Percentiles rank a stretch among this genome's conserved stretches.
phyloP scores from a whole-genome alignment of 1,139 yeast genomes.

The Spencermartinsiella ligniputridi region DNA sequence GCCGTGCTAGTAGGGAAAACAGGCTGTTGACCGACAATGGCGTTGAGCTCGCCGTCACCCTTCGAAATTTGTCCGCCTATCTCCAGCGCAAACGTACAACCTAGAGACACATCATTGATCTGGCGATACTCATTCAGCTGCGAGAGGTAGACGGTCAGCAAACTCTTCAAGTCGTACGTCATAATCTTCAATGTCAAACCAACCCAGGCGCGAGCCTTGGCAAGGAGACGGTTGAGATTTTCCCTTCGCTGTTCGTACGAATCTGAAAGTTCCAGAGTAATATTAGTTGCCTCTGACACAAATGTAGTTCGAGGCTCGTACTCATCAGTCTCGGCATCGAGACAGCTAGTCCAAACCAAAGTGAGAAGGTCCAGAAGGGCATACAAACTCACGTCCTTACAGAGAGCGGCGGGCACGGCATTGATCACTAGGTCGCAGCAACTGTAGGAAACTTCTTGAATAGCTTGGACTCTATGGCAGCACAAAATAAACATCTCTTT shows the following conservation, averaged over 20 bases:
- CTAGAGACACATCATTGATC: constrained; percentile 52
- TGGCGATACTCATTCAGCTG: constrained; percentile 33
- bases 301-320: constrained; percentile 79
- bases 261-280: constrained; percentile 66
- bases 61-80: constrained; percentile 72
- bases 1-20: constrained; percentile 48
- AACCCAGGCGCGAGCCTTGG: constrained; percentile 65
- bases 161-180: constrained; percentile 69
- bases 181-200: constrained; percentile 49
- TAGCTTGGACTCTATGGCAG: constrained; percentile 69
- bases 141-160: constrained; percentile 72
- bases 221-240: constrained; percentile 58
- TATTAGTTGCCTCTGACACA: constrained; percentile 50
- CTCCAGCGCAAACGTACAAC: constrained; percentile 84
- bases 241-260: constrained; percentile 71
- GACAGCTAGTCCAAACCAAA: constrained; percentile 69
- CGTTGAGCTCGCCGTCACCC: constrained; percentile 43
- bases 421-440: constrained; percentile 68
- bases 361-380: constrained; percentile 77
- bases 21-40: constrained; percentile 20
- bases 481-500: constrained; percentile 64
- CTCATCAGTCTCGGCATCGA: constrained; percentile 82
- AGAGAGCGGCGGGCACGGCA: constrained; percentile 74
- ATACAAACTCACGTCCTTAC: constrained; percentile 68
- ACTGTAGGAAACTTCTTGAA: constrained; percentile 78